These are phyloP conservation scores for Lepiota brunneoincarnata DNA, from an alignment of 768 basidiomycete genomes.

Conservation along the genomic window DNA sequence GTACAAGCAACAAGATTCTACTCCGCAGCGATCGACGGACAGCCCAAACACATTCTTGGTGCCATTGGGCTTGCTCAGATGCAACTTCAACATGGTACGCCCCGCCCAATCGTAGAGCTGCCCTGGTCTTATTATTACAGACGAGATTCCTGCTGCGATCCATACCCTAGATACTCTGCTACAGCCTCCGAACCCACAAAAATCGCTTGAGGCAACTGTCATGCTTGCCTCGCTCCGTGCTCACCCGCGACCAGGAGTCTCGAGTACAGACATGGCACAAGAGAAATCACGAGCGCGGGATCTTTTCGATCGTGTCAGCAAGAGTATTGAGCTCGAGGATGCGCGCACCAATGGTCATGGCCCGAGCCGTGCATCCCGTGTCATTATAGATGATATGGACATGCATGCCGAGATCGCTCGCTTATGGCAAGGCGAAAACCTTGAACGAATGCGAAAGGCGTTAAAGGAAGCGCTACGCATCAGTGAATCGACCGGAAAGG, in stretches of 20 bases:
- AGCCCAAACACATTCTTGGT: constrained; percentile 73
- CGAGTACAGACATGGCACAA: constrained; percentile 64
- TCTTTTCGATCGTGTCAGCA: constrained; percentile 73
- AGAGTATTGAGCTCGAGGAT: constrained; percentile 66
- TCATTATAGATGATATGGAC: constrained; percentile 74
- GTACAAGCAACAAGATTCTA: constrained; percentile 71
- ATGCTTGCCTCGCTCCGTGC: constrained; percentile 91
- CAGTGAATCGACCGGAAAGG: constrained; percentile 45
- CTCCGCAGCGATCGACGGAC: constrained; percentile 59
- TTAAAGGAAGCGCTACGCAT: constrained; percentile 72
- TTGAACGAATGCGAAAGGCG: constrained; percentile 71
- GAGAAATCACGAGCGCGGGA: constrained; percentile 77
- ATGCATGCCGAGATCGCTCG: constrained; percentile 90
- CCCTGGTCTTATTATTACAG: constrained; percentile 32
- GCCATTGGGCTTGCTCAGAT: constrained; percentile 86
- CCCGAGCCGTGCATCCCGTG: constrained; percentile 40
- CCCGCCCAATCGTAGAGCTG: neutral
- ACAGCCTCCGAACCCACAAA: constrained; percentile 59
- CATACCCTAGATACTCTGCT: constrained; percentile 80
- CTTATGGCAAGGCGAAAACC: constrained; percentile 80
- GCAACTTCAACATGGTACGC: constrained; percentile 75
- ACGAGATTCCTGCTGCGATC: constrained; percentile 81
- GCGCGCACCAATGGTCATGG: constrained; percentile 40
- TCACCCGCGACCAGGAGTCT: constrained; percentile 75
- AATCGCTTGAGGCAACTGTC: constrained; percentile 79